Percentiles rank a stretch among this genome's conserved stretches.
Conservation (phyloP, 306 rosid species). For the Alnus glutinosa region DNA sequence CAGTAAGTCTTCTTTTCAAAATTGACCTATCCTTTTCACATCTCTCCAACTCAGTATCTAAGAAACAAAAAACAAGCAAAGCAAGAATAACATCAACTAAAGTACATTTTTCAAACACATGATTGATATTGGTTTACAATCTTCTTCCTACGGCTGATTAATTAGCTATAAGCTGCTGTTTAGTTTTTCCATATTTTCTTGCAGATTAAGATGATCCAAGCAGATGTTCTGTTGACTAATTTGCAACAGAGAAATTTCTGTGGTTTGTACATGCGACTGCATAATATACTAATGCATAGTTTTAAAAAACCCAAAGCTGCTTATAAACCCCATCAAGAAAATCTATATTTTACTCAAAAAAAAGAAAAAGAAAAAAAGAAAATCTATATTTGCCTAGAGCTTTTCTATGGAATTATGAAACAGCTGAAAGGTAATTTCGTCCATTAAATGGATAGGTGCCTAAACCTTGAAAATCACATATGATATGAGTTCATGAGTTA, state of each 20-base stretch:
- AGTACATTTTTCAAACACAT: not conserved
- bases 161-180: not conserved
- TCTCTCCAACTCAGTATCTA: conserved; percentile 72
- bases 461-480: not conserved
- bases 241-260: not conserved
- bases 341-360: not conserved
- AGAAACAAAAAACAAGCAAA: conserved; percentile 16
- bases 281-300: not conserved
- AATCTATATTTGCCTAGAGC: not conserved
- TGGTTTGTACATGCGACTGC: not conserved
- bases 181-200: not conserved
- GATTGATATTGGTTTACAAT: too few relatives aligned
- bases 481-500: not conserved
- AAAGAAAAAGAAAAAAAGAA: not conserved
- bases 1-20: conserved; percentile 68
- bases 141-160: too few relatives aligned
- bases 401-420: not conserved
- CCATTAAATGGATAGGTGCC: not conserved
- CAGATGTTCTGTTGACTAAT: not conserved
- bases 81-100: conserved; percentile 14
- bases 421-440: not conserved
- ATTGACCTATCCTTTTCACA: conserved; percentile 70
- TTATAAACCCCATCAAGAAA: not conserved
- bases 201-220: not conserved
- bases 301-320: not conserved